Conservation (phyloP, 306 rosid genomes). For the Crataegus laevigata region DNA sequence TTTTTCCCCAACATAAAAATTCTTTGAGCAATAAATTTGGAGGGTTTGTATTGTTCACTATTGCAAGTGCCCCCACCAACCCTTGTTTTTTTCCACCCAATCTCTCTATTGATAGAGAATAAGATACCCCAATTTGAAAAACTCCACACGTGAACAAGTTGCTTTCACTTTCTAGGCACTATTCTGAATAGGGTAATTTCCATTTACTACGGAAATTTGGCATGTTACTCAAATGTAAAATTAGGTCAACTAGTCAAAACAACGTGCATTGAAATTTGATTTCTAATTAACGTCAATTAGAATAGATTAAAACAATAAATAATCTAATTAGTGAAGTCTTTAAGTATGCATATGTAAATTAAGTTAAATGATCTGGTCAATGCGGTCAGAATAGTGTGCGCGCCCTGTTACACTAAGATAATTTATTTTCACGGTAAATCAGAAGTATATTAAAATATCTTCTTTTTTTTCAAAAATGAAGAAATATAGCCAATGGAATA, state of each 20-base stretch:
- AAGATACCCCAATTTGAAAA: slow-evolving; percentile 15
- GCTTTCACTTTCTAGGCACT: background rate
- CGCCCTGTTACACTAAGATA: fast-evolving
- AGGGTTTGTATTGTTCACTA: slow-evolving; percentile 22
- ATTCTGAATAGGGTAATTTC: background rate
- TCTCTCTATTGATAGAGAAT: slow-evolving; percentile 3
- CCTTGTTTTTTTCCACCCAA: background rate
- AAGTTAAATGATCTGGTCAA: too few species aligned
- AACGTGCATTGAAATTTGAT: background rate
- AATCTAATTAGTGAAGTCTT: too few species aligned
- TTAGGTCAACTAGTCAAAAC: background rate
- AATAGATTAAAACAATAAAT: too few species aligned
- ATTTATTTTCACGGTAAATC: background rate
- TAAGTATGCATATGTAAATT: too few species aligned
- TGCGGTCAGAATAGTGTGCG: fast-evolving
- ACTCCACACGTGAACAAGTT: background rate
- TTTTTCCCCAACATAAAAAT: slow-evolving; percentile 6
- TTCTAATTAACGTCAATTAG: too few species aligned
- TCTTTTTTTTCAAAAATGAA: fast-evolving
- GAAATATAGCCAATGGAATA: background rate
- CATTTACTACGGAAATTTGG: background rate
- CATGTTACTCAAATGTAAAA: background rate
- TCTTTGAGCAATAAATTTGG: slow-evolving; percentile 15
- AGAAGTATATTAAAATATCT: too few species aligned
- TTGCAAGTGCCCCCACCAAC: slow-evolving; percentile 16